These are phyloP conservation scores for Rhizopus arrhizus DNA, from an alignment of 371 early-diverging fungal species.

Conservation along the genomic window DNA sequence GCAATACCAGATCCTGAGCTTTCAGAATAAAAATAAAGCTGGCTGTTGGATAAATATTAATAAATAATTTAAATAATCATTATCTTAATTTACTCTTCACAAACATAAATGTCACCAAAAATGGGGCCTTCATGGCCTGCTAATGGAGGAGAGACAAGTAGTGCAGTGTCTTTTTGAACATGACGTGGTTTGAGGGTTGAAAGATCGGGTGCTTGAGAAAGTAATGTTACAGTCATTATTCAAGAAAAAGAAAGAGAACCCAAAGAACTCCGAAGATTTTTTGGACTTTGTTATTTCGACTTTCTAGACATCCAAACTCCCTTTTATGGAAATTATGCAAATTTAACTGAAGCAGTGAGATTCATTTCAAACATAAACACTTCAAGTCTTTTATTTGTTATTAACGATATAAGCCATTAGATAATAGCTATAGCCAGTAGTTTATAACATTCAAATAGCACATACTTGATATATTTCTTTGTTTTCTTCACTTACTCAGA, in stretches of 20 bases:
- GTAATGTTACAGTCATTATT: slow-evolving; percentile 49
- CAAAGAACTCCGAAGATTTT: too few relatives aligned
- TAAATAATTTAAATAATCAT: neutral
- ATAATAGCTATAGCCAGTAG: too few relatives aligned
- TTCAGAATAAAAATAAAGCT: slow-evolving; percentile 59
- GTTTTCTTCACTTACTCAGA: too few relatives aligned
- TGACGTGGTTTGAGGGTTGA: slow-evolving; percentile 37
- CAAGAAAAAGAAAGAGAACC: slow-evolving; percentile 4
- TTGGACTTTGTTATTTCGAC: too few relatives aligned
- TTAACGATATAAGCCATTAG: too few relatives aligned
- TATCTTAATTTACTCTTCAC: slow-evolving; percentile 42
- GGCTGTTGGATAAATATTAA: slow-evolving; percentile 20
- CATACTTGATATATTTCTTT: too few relatives aligned
- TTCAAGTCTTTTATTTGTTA: too few relatives aligned
- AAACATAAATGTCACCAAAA: slow-evolving; percentile 40
- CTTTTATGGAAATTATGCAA: too few relatives aligned
- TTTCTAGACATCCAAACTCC: too few relatives aligned
- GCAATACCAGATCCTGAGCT: slow-evolving; percentile 54
- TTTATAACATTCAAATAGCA: too few relatives aligned
- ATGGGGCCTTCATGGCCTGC: slow-evolving; percentile 35
- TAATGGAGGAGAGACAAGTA: slow-evolving; percentile 48
- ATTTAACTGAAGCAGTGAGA: too few relatives aligned
- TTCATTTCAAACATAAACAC: too few relatives aligned
- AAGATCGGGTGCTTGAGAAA: slow-evolving; percentile 38
- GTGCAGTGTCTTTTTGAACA: slow-evolving; percentile 34